Base-by-base conservation (phyloP, 2,329 filamentous ascomycete genomes). In the Cordyceps cicadae region DNA sequence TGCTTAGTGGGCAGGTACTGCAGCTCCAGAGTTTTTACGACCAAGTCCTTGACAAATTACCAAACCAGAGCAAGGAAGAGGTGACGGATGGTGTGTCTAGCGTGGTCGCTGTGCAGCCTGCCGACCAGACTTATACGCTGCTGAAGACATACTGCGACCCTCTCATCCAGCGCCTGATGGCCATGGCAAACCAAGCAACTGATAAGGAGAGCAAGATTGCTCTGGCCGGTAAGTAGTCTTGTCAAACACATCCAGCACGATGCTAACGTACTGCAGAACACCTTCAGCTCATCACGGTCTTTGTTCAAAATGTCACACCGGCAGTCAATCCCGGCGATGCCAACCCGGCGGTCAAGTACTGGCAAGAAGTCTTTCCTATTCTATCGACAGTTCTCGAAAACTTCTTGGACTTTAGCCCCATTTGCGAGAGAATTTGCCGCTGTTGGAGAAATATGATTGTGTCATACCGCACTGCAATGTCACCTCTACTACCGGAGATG, bases 371-470 rank as follows among this genome's bases (percentile, higher is more conserved):
- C 21, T 91, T 97, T 72, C 90, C 91, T 0, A 86, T 97, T 45
- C 80, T 97, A 62, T 86, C 90, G 9, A 90, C 89, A 8, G 89
- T 99, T 63, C 82, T 95, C 60, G 89, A 95, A 68, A 93, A 87
- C 70, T 99, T 97, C 71, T 84, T 92, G 63, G 79, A 83, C 67
- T 97, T 92, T 67, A 82, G 87, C 15, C 93, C 94, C 3, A 95
- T 99, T 62, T 88, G 95, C 65, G 94, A 99, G 77, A 84, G 93
- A 48, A 85, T 99, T 29, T 97, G 93, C 74, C 86, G 93, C 64
- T 97, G 90, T 79, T 99, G 93, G 92, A 86, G 95, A 64, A 89
- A 93, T 72, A 97, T 97, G 90, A 85, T 99, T 45, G 91, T 97
- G 62, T 96, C 92, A 0, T 97, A 97, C 74, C 86, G 94, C 65